Evolutionary conservation across 129 eudicot genomes (phyloP), one percentile per base, ranked within the genome.

Genomic region (Saussurea involucrata): DNA sequence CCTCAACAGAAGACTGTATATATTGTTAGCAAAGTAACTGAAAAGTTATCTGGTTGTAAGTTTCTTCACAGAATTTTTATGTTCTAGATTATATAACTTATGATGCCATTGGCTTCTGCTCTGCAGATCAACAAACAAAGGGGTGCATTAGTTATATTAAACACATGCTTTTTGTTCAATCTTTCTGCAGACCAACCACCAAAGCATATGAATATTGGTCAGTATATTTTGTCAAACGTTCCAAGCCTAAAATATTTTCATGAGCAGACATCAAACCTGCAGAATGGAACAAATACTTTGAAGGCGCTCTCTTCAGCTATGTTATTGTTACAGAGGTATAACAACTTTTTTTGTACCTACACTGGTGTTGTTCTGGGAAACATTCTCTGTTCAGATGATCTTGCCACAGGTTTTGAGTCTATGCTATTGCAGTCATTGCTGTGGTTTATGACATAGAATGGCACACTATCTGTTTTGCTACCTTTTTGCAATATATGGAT

Each of bases 31-130:
- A 89, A 83, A 75, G 89, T 85, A 66, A 83, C 85, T 60, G 91
- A 89, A 78, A 88, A 86, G 71, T 81, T 91, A 73, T 86, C 92
- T 79, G 96, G 97, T 68, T 91, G 98, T 94, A 89, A 87, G 98
- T 84, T 83, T 31, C 60, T 37, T 12, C 3, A 37, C 11, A 61
- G 28, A 24, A 49, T 68, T 36, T 69, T 69, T 70, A 27, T 67
- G 36, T 71, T 53, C 24, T 6, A 63, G 22, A 24, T 77, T 21
- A 6, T 29, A 65, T 63, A 36, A 25, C 31, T 69, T 53, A 36
- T 64, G 8, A 44, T 66, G 32, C 33, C 27, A 6, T 9, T 78
- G 63, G 17, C 69, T 68, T 78, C 63, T 77, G 69, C 58, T 71
- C 3, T 64, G 34, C 2, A 28, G 34, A 31, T 71, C 57, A 4